phyloP scores from a whole-genome alignment of 257 asterid genomes.

The Przewalskia tangutica region DNA sequence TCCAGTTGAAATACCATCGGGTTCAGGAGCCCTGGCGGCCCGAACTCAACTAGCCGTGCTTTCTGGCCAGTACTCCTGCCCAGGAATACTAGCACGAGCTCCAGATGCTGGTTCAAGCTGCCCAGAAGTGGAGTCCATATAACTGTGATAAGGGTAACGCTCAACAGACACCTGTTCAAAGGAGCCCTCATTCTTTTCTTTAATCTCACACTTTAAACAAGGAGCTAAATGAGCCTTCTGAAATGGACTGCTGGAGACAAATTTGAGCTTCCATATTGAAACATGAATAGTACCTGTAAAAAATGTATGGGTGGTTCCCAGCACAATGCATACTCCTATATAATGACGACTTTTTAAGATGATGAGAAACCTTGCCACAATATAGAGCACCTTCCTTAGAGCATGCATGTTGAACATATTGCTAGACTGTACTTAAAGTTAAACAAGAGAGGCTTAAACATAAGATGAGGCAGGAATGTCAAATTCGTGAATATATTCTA shows the following conservation, averaged over 20 bases:
- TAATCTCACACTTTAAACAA: conserved; percentile 61
- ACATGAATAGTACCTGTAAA: conserved; percentile 15
- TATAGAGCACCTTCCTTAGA: neutral
- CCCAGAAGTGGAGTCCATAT: conserved; percentile 89
- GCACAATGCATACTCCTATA: neutral
- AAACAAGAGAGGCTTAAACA: neutral
- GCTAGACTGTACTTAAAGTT: neutral
- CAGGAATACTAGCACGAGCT: conserved; percentile 87
- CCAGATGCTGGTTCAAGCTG: conserved; percentile 95
- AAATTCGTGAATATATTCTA: neutral
- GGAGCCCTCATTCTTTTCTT: conserved; percentile 30
- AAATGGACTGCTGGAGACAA: conserved; percentile 5
- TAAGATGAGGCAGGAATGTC: neutral
- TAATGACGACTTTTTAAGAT: neutral
- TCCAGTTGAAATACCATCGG: conserved; percentile 59
- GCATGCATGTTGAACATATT: neutral
- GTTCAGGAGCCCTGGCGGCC: conserved; percentile 89
- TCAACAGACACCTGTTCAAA: conserved; percentile 51
- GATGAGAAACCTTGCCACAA: neutral
- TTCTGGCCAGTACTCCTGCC: conserved; percentile 88
- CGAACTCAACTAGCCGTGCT: conserved; percentile 75
- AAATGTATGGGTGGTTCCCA: conserved; percentile 10
- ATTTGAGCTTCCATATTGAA: conserved; percentile 9
- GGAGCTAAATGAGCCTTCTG: conserved; percentile 27
- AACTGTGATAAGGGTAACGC: conserved; percentile 64